phyloP scores from a whole-genome alignment of 805 yeast species.

The Monosporozyma siamensis region DNA sequence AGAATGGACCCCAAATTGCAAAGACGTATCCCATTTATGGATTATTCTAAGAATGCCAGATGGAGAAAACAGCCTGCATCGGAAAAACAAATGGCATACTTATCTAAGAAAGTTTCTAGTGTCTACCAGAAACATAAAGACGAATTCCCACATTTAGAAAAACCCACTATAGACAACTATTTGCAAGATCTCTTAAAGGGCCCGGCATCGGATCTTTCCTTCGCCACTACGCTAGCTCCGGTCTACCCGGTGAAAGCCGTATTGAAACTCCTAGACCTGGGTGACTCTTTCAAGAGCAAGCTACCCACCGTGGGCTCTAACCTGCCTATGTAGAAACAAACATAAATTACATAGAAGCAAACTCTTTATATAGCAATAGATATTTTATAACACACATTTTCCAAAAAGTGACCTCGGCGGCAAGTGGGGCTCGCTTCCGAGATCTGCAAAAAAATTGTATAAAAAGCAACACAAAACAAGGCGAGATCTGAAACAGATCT shows the following conservation, averaged over 20 bases:
- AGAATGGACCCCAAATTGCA: background rate
- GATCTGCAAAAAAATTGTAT: too few species aligned
- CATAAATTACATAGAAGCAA: too few species aligned
- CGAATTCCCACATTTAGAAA: background rate
- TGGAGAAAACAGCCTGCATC: constrained; percentile 30
- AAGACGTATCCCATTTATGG: background rate
- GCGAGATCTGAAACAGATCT: background rate
- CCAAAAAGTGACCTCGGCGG: background rate
- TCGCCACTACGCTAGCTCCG: constrained; percentile 25
- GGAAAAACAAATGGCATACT: constrained; percentile 17
- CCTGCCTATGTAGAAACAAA: too few species aligned
- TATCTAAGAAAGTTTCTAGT: constrained; percentile 8
- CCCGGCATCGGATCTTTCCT: constrained; percentile 22
- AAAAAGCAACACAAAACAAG: background rate
- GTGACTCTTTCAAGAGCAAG: background rate
- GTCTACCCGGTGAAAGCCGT: constrained; percentile 20
- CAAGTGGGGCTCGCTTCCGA: background rate
- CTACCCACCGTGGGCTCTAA: too few species aligned
- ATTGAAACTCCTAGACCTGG: constrained; percentile 13
- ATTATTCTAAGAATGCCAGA: constrained; percentile 19
- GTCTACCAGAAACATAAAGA: background rate
- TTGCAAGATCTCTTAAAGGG: constrained; percentile 18
- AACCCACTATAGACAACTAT: constrained; percentile 5
- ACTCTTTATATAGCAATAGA: too few species aligned
- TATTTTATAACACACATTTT: too few species aligned